A percentile compares a stretch with the other conserved stretches of the same genome.
These are phyloP conservation scores for Beauveria pseudobassiana DNA, from an alignment of 2,329 filamentous ascomycete species.

Conservation along the genomic window DNA sequence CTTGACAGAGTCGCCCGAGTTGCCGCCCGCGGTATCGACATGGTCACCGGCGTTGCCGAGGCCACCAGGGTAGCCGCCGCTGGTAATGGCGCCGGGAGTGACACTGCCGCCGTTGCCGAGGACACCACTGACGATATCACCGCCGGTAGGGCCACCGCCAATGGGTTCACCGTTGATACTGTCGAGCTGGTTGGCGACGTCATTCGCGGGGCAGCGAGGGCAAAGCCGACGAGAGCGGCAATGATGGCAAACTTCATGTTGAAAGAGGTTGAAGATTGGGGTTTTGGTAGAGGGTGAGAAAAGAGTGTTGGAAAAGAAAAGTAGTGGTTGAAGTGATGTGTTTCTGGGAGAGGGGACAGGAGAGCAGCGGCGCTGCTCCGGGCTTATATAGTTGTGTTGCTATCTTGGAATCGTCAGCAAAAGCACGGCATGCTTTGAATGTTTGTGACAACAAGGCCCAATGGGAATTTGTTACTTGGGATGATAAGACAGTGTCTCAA, in stretches of 20 bases:
- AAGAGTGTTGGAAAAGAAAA: not conserved
- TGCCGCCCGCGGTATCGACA: no score
- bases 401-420: not conserved
- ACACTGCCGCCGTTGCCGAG: not conserved
- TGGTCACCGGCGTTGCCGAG: not conserved
- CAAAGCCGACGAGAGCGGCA: not conserved
- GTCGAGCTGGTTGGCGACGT: not conserved
- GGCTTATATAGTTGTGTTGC: not conserved
- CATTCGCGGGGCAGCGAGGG: not conserved
- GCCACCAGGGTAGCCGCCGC: not conserved
- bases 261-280: not conserved
- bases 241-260: slow-evolving; percentile 3
- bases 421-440: not conserved
- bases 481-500: not conserved
- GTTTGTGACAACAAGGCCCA: no score
- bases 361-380: not conserved
- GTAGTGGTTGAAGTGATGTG: not conserved
- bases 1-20: not conserved
- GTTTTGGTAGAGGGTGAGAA: not conserved
- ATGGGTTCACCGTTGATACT: not conserved
- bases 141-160: not conserved
- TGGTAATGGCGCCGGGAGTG: not conserved
- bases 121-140: not conserved
- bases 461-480: not conserved
- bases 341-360: not conserved